Conservation (phyloP, 2,329 filamentous ascomycete species). For the Diaporthe australafricana region DNA sequence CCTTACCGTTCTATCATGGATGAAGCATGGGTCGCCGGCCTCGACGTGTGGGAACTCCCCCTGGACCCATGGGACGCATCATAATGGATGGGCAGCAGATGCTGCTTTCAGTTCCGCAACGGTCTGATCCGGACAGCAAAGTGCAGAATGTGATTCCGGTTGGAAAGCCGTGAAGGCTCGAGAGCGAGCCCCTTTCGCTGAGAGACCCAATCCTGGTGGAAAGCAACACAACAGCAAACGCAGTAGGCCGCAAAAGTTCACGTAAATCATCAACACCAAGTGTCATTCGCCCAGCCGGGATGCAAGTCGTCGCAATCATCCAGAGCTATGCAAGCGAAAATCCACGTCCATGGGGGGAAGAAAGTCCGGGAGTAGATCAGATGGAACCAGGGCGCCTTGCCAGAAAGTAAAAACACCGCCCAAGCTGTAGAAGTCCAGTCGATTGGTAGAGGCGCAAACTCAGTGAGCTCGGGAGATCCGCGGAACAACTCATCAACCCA, state of each 20-base stretch:
- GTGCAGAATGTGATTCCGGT: constrained; percentile 40
- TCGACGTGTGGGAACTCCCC: constrained; percentile 45
- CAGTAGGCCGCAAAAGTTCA: constrained; percentile 19
- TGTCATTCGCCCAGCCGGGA: constrained; percentile 4
- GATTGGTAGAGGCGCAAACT: constrained; percentile 28
- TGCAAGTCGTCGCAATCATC: constrained; percentile 29
- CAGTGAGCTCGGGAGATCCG: constrained; percentile 22
- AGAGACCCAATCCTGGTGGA: constrained; percentile 42
- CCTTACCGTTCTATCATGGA: constrained; percentile 49
- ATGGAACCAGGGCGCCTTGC: constrained; percentile 31
- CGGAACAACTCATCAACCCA: constrained; percentile 4
- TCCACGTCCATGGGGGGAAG: constrained; percentile 31
- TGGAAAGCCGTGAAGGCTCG: background rate
- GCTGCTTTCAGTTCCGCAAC: constrained; percentile 33
- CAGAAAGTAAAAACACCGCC: constrained; percentile 25
- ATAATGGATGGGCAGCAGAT: constrained; percentile 4
- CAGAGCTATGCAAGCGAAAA: constrained; percentile 29
- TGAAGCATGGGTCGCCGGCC: constrained; percentile 42
- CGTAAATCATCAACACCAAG: constrained; percentile 28
- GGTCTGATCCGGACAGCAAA: constrained; percentile 56
- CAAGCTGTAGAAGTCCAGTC: constrained; percentile 24
- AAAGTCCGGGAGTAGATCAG: constrained; percentile 19
- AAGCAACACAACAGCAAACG: constrained; percentile 26
- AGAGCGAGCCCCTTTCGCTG: constrained; percentile 45
- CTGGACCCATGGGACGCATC: background rate